phyloP scores from a whole-genome alignment of 768 basidiomycete species.

The Psilocybe tampanensis region DNA sequence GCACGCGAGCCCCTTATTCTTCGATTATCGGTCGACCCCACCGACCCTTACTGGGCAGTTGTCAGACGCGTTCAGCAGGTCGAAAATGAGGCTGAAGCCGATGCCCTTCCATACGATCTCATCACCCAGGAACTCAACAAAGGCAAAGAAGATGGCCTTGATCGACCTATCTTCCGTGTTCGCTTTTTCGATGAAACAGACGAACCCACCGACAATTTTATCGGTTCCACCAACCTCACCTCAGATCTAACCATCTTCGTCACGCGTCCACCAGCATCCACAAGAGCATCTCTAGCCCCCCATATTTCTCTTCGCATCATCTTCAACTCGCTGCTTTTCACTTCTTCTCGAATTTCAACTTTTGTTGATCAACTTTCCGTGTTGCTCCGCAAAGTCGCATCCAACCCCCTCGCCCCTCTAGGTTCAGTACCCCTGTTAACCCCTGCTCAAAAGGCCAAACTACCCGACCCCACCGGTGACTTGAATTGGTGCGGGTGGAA shows the following conservation, averaged over 20 bases:
- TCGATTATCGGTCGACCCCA: conserved; percentile 78
- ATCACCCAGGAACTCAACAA: conserved; percentile 71
- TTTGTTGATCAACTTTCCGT: conserved; percentile 87
- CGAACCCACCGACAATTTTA: conserved; percentile 68
- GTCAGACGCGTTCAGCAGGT: conserved; percentile 84
- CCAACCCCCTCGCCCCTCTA: conserved; percentile 67
- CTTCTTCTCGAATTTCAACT: conserved; percentile 68
- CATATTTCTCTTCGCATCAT: conserved; percentile 78
- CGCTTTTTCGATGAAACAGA: conserved; percentile 97
- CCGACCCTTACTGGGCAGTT: conserved; percentile 88
- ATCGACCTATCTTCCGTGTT: conserved; percentile 83
- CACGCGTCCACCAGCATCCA: conserved; percentile 66
- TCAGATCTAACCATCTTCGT: conserved; percentile 95
- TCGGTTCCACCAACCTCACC: conserved; percentile 78
- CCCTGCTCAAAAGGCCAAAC: conserved; percentile 59
- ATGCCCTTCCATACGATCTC: conserved; percentile 79
- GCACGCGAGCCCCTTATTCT: conserved; percentile 82
- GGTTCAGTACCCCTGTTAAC: conserved; percentile 85
- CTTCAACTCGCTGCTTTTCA: conserved; percentile 96
- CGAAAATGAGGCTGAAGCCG: conserved; percentile 80
- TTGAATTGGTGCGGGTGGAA: conserved; percentile 98
- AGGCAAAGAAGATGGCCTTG: conserved; percentile 60
- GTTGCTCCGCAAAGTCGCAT: conserved; percentile 70
- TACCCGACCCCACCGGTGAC: conserved; percentile 86
- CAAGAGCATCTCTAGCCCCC: conserved; percentile 72